Base-by-base conservation (phyloP, 1,139 yeast genomes). In the Lodderomyces pseudojiufengensis region DNA sequence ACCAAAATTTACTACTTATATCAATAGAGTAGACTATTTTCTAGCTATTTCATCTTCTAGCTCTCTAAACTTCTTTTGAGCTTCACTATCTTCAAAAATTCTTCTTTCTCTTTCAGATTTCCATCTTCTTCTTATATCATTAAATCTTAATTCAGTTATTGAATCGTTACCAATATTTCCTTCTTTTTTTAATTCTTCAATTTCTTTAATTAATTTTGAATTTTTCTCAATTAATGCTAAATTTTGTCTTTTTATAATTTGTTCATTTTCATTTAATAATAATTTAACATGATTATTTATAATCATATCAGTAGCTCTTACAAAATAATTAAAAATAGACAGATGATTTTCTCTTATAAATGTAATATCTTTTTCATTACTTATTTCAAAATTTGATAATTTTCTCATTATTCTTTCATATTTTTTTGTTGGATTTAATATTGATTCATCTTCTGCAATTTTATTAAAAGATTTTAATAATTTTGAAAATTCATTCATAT, bases 61-160 rank as follows among this genome's bases (percentile, higher is more conserved):
- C 40, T 76, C 79, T 24, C 55, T 54, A 9, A 81, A 63, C 31
- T 83, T 58, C 32, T 62, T 57, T 34, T 68, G 65, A 2, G 84
- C 76, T 37, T 80, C 79, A 32, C 70, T 68, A 41, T 70, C 58
- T 50, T 82, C 87, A 39, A 78, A 63, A 15, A 74, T 74, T 26
- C 90, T 59, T 14, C 84, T 75, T 52, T 83, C 94, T 44, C 88
- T 62, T 47, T 84, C 90, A 2, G 80, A 67, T 48, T 80, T 78
- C 82, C 86, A 80, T 46, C 82, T 65, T 41, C 67, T 74, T 30
- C 77, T 74, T 29, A 84, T 52, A 44, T 80, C 88, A 27, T 77
- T 80, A 22, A 81, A 63, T 40, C 87, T 62, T 32, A 80, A 48
- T 40, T 63, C 65, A 28, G 70, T 59, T 36, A 69, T 52, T 16